Conservation (phyloP, 2,329 filamentous ascomycete species). For the Thyridium curvatum region DNA sequence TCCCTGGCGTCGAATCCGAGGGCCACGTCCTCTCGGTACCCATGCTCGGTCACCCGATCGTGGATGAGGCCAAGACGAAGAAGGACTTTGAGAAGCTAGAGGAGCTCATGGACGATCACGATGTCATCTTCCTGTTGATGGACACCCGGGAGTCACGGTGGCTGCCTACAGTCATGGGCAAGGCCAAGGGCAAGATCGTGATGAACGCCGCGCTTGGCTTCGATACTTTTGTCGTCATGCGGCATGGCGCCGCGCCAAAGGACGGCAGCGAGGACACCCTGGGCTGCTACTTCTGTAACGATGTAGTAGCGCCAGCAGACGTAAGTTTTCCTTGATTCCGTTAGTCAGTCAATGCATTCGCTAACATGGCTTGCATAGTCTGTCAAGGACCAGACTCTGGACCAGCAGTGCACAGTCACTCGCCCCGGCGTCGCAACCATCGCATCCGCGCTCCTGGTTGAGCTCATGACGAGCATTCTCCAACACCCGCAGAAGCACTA, state of each 20-base stretch:
- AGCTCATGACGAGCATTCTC: conserved; percentile 78
- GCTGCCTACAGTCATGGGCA: conserved; percentile 94
- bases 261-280: conserved; percentile 58
- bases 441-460: conserved; percentile 84
- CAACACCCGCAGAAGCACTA: conserved; percentile 73
- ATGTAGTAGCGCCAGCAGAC: conserved; percentile 90
- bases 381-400: conserved; percentile 87
- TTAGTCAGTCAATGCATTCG: background rate
- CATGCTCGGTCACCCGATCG: conserved; percentile 89
- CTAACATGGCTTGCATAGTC: conserved; percentile 49
- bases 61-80: conserved; percentile 62
- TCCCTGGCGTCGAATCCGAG: conserved; percentile 77
- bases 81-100: conserved; percentile 71
- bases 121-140: conserved; percentile 94
- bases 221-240: conserved; percentile 95
- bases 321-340: conserved; percentile 47
- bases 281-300: conserved; percentile 98
- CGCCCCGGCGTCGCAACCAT: conserved; percentile 88
- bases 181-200: conserved; percentile 86
- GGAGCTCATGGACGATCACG: conserved; percentile 73
- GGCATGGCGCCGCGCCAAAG: conserved; percentile 67
- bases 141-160: conserved; percentile 91
- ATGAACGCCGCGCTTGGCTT: conserved; percentile 96
- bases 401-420: conserved; percentile 97
- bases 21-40: conserved; percentile 83